Percentiles rank a stretch among this genome's conserved stretches.
Conservation (phyloP, 2,329 filamentous ascomycete genomes). For the Colletotrichum sp. region DNA sequence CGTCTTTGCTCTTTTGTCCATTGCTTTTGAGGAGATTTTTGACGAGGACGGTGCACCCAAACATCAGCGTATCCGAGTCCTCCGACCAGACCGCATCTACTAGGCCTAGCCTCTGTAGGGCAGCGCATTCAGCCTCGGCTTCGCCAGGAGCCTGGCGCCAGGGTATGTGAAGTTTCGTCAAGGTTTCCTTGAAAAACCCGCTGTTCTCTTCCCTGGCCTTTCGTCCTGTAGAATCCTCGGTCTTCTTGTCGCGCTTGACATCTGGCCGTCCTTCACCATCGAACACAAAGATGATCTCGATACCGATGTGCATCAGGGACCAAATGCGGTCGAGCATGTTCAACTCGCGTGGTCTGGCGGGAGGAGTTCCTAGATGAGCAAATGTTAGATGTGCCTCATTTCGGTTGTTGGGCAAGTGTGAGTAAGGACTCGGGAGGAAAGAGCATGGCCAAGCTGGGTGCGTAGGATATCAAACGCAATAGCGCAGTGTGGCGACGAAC, state of each 20-base stretch:
- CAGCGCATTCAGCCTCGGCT: slow-evolving; percentile 52
- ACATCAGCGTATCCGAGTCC: slow-evolving; percentile 52
- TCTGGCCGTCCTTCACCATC: slow-evolving; percentile 49
- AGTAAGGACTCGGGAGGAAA: neutral
- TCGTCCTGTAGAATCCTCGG: neutral
- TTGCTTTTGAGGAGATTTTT: neutral
- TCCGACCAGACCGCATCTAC: slow-evolving; percentile 55
- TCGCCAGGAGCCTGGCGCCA: slow-evolving; percentile 50
- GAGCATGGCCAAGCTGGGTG: neutral
- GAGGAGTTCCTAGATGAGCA: neutral
- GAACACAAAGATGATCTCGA: slow-evolving; percentile 59
- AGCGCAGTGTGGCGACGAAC: neutral
- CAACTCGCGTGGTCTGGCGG: neutral
- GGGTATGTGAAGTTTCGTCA: slow-evolving; percentile 43
- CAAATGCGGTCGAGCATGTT: neutral
- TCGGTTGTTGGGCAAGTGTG: neutral
- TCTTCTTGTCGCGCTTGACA: neutral
- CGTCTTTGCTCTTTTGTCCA: slow-evolving; percentile 15
- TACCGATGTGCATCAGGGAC: slow-evolving; percentile 50
- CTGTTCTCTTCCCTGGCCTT: neutral
- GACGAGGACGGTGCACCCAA: slow-evolving; percentile 44
- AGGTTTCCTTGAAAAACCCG: slow-evolving; percentile 33
- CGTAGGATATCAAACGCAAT: neutral
- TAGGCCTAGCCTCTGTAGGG: slow-evolving; percentile 43
- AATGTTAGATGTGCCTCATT: neutral